These are phyloP conservation scores for Endocladia muricata DNA, from an alignment of 31 red algal species.

Conservation along the genomic window DNA sequence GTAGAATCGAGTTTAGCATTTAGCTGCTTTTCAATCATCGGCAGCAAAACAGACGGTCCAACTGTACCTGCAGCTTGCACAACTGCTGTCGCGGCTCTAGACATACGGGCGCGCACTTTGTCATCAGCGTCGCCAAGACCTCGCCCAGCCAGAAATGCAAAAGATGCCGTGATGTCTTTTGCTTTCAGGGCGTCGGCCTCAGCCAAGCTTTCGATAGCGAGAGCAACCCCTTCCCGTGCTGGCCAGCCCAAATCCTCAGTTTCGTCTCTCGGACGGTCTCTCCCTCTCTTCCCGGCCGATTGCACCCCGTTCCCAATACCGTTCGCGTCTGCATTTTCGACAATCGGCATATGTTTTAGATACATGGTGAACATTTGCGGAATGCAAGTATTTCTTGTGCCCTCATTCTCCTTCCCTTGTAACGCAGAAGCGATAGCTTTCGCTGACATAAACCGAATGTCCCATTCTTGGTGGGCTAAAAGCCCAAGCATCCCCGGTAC, in stretches of 20 bases:
- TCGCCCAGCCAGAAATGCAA: slow-evolving; percentile 73
- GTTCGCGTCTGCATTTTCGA: neutral
- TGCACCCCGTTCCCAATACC: slow-evolving; percentile 26
- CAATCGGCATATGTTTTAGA: slow-evolving; percentile 27
- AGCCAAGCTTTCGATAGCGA: slow-evolving; percentile 60
- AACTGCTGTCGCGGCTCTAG: slow-evolving; percentile 67
- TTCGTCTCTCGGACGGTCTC: slow-evolving; percentile 11
- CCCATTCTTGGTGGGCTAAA: slow-evolving; percentile 37
- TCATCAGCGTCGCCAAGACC: slow-evolving; percentile 82
- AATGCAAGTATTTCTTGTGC: slow-evolving; percentile 26
- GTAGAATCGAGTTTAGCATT: slow-evolving; percentile 7
- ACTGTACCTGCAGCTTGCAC: slow-evolving; percentile 55
- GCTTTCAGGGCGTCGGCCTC: slow-evolving; percentile 22
- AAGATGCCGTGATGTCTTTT: slow-evolving; percentile 53
- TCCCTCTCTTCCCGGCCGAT: slow-evolving; percentile 17
- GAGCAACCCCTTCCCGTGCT: slow-evolving; percentile 69
- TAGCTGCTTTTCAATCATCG: slow-evolving; percentile 87
- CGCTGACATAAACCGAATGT: slow-evolving; percentile 70
- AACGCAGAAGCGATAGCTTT: slow-evolving; percentile 58
- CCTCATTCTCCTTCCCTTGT: slow-evolving; percentile 41
- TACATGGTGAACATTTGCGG: slow-evolving; percentile 60
- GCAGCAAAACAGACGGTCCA: slow-evolving; percentile 58
- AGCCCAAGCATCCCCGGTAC: slow-evolving; percentile 36
- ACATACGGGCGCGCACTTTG: slow-evolving; percentile 58
- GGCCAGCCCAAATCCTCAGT: slow-evolving; percentile 54